Evolutionary conservation across 192 early-diverging fungal genomes (phyloP).

Genomic region (Coemansia umbellata): DNA sequence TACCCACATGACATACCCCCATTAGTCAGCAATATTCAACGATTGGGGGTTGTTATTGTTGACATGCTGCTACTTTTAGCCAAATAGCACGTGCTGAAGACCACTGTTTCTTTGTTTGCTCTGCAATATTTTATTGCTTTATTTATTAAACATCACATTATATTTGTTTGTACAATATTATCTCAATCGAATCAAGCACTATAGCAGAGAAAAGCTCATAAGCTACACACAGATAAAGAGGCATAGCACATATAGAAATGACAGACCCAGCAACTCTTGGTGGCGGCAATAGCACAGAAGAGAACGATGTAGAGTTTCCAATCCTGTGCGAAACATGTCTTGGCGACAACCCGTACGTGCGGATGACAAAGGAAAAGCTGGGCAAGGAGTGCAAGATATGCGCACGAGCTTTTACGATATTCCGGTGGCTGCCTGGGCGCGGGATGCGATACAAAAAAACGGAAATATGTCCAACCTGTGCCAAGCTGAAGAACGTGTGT

Average conservation of each 20-base stretch:
- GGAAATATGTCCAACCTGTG: constrained; percentile 95
- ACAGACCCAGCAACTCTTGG: neutral
- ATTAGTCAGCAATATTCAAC: no score
- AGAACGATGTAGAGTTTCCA: constrained; percentile 60
- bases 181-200: no score
- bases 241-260: no score
- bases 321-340: constrained; percentile 97
- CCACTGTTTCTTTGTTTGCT: no score
- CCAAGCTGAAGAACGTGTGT: constrained; percentile 98
- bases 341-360: constrained; percentile 96
- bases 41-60: no score
- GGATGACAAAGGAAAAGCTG: constrained; percentile 81
- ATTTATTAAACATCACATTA: no score
- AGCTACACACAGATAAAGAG: neutral
- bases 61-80: no score
- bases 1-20: no score
- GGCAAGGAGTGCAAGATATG: constrained; percentile 89
- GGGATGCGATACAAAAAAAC: constrained; percentile 98
- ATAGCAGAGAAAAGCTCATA: no score
- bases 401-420: constrained; percentile 88
- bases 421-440: constrained; percentile 92
- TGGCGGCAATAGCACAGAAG: neutral
- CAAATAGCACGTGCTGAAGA: no score
- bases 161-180: no score
- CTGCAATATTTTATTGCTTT: no score